Percentiles rank a stretch among this genome's conserved stretches.
These are phyloP conservation scores for Verticillium longisporum DNA, from an alignment of 2,329 filamentous ascomycete genomes.

Conservation along the genomic window DNA sequence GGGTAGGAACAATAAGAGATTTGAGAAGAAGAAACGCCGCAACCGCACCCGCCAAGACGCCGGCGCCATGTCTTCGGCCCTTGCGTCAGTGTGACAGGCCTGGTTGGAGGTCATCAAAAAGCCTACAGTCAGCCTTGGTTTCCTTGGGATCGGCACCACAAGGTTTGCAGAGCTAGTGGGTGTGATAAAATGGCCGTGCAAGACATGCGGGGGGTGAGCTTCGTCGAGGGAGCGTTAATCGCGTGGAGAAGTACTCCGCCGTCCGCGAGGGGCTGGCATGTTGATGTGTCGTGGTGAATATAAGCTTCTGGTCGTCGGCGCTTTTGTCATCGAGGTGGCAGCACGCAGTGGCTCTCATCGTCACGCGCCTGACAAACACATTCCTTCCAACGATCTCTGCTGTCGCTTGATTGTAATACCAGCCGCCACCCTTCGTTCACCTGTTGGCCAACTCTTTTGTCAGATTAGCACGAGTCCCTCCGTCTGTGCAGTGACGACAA, in stretches of 20 bases:
- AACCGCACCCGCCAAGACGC: neutral
- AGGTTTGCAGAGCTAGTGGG: neutral
- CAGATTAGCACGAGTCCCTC: neutral
- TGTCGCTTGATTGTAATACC: neutral
- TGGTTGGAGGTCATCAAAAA: neutral
- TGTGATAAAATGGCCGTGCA: neutral
- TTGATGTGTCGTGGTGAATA: neutral
- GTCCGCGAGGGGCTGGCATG: neutral
- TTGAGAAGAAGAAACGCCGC: neutral
- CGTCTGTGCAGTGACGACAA: neutral
- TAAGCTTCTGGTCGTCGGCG: neutral
- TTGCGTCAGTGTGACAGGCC: neutral
- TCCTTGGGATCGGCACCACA: neutral
- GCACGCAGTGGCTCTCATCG: neutral
- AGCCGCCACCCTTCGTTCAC: neutral
- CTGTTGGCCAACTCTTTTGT: neutral
- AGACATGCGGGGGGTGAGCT: neutral
- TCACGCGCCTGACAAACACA: neutral
- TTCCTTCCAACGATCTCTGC: neutral
- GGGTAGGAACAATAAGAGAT: neutral
- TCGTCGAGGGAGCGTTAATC: neutral
- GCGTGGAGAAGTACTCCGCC: neutral
- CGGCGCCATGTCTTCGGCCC: neutral
- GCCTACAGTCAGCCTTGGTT: neutral
- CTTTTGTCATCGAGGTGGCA: neutral